Percentiles rank a stretch among this genome's conserved stretches.
Conservation (phyloP, 352 stramenopile genomes). For the Phytopythium vexans region DNA sequence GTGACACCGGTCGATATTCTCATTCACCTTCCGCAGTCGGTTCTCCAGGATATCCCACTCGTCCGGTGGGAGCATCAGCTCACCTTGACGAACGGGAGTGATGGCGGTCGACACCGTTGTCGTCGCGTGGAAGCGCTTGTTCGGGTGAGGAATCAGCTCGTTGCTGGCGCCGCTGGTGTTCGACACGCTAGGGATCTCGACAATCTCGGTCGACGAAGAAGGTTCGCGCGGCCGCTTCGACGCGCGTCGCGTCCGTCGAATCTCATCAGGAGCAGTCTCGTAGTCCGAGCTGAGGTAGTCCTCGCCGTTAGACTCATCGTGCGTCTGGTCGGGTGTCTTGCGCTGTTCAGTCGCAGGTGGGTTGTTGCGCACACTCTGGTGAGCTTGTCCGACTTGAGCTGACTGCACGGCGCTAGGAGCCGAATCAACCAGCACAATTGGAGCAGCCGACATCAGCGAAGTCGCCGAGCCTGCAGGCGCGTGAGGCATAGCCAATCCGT, state of each 20-base stretch:
- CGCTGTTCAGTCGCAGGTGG: too few species aligned
- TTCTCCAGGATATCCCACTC: conserved; percentile 66
- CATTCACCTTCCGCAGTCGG: conserved; percentile 62
- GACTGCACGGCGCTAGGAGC: too few species aligned
- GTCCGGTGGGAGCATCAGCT: conserved; percentile 49
- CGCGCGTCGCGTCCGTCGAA: not conserved
- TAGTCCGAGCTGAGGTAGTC: conserved; percentile 11
- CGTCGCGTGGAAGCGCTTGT: conserved; percentile 30
- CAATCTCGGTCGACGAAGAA: conserved; percentile 26
- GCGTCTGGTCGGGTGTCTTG: too few species aligned
- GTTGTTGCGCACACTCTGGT: too few species aligned
- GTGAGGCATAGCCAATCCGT: too few species aligned
- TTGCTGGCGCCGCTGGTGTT: not conserved
- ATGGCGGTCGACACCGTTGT: conserved; percentile 45
- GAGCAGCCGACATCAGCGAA: too few species aligned
- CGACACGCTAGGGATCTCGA: conserved; percentile 32
- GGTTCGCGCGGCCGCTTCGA: conserved; percentile 34
- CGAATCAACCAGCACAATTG: too few species aligned
- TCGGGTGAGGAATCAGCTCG: conserved; percentile 44
- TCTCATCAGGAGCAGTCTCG: conserved; percentile 9
- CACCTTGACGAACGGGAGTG: conserved; percentile 22
- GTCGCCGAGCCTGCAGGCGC: too few species aligned
- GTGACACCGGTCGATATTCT: conserved; percentile 66
- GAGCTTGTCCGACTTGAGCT: too few species aligned
- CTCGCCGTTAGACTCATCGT: too few species aligned